These are phyloP conservation scores for Claviceps africana DNA, from an alignment of 2,329 filamentous ascomycete genomes.

Conservation along the genomic window DNA sequence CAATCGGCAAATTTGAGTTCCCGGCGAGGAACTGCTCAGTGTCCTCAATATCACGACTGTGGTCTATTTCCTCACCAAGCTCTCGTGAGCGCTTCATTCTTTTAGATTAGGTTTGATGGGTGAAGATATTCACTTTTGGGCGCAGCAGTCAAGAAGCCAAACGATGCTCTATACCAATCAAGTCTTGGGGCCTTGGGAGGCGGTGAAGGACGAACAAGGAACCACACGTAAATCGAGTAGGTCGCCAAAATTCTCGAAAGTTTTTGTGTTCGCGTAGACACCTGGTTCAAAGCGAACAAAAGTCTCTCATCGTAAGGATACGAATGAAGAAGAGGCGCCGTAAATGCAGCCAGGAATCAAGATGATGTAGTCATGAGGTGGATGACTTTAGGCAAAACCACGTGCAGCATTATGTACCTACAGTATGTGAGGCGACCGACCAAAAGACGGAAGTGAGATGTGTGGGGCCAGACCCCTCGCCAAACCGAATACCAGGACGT, in stretches of 20 bases:
- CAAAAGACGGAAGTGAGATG: neutral
- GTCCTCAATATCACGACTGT: constrained; percentile 10
- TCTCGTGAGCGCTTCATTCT: constrained; percentile 51
- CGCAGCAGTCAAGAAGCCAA: neutral
- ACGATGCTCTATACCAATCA: neutral
- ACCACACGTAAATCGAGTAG: neutral
- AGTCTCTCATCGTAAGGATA: neutral
- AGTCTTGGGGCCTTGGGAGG: neutral
- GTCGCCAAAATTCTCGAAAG: neutral
- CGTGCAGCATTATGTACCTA: neutral
- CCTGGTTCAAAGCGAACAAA: neutral
- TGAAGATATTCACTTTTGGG: constrained; percentile 6
- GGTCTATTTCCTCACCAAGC: constrained; percentile 33
- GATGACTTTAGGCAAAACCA: neutral
- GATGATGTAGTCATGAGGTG: neutral
- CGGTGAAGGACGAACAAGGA: neutral
- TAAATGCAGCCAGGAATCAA: neutral
- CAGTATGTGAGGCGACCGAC: neutral
- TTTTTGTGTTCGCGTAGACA: neutral
- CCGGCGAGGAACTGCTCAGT: constrained; percentile 7
- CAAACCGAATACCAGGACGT: neutral
- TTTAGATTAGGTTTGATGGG: constrained; percentile 8
- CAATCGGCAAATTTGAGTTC: constrained; percentile 14
- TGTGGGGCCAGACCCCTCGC: neutral
- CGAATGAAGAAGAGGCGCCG: neutral